These are phyloP conservation scores for Parafenestella ontariensis DNA, from an alignment of 2,329 filamentous ascomycete genomes.

Conservation along the genomic window DNA sequence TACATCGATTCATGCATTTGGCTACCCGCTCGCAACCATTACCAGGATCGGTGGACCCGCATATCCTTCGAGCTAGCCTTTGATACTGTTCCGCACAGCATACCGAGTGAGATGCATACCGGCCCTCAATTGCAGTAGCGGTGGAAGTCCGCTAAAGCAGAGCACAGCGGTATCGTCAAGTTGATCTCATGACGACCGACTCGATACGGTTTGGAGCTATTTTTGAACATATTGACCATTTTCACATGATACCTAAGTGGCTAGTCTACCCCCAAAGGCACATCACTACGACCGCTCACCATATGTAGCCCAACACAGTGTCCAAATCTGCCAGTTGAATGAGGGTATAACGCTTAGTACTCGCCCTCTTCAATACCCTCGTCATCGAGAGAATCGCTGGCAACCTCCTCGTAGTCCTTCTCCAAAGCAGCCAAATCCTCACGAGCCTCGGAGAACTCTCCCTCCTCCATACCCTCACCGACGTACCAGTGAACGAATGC, in stretches of 20 bases:
- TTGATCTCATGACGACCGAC: neutral
- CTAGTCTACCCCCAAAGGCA: constrained; percentile 7
- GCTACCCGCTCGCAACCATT: constrained; percentile 19
- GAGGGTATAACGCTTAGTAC: constrained; percentile 48
- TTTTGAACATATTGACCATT: neutral
- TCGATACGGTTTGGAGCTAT: neutral
- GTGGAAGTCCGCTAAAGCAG: neutral
- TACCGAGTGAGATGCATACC: neutral
- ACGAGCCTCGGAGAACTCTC: constrained; percentile 85
- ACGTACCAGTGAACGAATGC: constrained; percentile 83
- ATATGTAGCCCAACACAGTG: constrained; percentile 20
- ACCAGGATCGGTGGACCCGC: constrained; percentile 5
- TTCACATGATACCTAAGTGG: constrained; percentile 8
- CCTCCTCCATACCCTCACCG: constrained; percentile 91
- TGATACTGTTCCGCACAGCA: neutral
- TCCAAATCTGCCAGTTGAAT: constrained; percentile 17
- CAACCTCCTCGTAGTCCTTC: constrained; percentile 88
- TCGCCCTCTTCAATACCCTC: constrained; percentile 63
- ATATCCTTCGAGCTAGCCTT: neutral
- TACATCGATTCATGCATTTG: no score
- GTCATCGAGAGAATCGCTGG: constrained; percentile 69
- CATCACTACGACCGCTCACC: constrained; percentile 1
- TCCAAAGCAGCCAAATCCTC: constrained; percentile 86
- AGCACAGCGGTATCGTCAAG: neutral
- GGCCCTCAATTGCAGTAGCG: neutral